phyloP scores from a whole-genome alignment of 2,329 filamentous ascomycete species.

The Talaromyces sp. region DNA sequence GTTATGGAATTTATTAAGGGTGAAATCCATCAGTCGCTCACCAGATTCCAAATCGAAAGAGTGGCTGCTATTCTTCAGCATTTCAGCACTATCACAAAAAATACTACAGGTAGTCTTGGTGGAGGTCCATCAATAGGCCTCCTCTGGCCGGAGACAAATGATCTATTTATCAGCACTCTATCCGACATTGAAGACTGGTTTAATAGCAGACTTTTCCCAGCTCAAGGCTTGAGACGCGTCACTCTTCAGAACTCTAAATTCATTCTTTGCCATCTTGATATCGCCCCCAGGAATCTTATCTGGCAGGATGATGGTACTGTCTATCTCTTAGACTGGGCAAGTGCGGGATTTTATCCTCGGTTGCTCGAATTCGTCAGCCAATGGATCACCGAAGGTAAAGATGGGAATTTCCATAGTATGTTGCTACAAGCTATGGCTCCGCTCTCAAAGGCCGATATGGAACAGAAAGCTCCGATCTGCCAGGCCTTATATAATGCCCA shows the following conservation, averaged over 20 bases:
- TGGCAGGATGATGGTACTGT: conserved; percentile 24
- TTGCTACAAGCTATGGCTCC: conserved; percentile 4
- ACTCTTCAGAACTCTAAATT: background rate
- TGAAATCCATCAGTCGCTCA: conserved; percentile 21
- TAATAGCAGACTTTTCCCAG: conserved; percentile 22
- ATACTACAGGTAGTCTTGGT: conserved; percentile 18
- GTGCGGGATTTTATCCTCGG: conserved; percentile 25
- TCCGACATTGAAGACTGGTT: conserved; percentile 23
- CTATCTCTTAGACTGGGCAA: conserved; percentile 27
- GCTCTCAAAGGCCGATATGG: conserved; percentile 4
- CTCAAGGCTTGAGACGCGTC: background rate
- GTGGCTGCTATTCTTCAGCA: conserved; percentile 20
- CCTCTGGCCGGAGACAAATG: conserved; percentile 22
- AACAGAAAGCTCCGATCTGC: conserved; percentile 12
- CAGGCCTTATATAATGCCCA: conserved; percentile 4
- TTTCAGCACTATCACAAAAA: conserved; percentile 18
- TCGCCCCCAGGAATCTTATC: conserved; percentile 24
- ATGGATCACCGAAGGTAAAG: conserved; percentile 12
- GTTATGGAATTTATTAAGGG: conserved; percentile 24
- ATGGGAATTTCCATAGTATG: conserved; percentile 4
- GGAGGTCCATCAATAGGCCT: conserved; percentile 19
- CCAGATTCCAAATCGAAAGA: conserved; percentile 18
- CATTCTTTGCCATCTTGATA: conserved; percentile 16
- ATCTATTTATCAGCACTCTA: conserved; percentile 21
- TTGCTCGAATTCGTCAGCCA: conserved; percentile 25